These are phyloP conservation scores for Juglanconis sp. DNA, from an alignment of 2,329 filamentous ascomycete genomes.

Conservation along the genomic window DNA sequence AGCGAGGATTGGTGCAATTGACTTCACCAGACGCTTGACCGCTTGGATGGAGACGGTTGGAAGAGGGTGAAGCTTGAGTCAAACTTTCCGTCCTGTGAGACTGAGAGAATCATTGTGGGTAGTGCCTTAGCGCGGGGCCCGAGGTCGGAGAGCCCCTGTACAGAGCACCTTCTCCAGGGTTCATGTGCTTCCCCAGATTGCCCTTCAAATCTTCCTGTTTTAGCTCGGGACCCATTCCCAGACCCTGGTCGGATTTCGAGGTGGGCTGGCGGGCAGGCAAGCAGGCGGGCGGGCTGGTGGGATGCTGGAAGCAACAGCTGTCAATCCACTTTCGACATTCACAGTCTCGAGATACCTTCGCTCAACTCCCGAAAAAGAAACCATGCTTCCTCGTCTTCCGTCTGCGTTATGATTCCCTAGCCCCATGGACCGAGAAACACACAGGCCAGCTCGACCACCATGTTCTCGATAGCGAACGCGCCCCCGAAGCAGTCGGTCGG, in stretches of 20 bases:
- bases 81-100: neutral
- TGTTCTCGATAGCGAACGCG: conserved; percentile 66
- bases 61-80: conserved; percentile 4
- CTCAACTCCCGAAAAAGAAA: too few relatives aligned
- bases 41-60: too few relatives aligned
- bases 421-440: conserved; percentile 13
- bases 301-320: conserved; percentile 6
- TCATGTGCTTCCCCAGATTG: neutral
- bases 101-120: neutral
- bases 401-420: conserved; percentile 1
- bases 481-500: conserved; percentile 94
- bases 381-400: neutral
- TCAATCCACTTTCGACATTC: neutral
- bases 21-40: too few relatives aligned
- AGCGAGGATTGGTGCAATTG: neutral
- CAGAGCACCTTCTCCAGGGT: neutral
- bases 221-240: neutral
- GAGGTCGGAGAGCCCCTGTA: neutral
- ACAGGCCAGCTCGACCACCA: conserved; percentile 29
- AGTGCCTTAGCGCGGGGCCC: neutral
- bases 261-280: neutral
- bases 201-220: neutral
- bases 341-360: too few relatives aligned
- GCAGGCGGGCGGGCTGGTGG: neutral
- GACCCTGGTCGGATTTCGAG: conserved; percentile 1